Percentiles rank a stretch among this genome's conserved stretches.
Conservation (phyloP, 2,329 filamentous ascomycete genomes). For the Pseudogymnoascus pannorum region DNA sequence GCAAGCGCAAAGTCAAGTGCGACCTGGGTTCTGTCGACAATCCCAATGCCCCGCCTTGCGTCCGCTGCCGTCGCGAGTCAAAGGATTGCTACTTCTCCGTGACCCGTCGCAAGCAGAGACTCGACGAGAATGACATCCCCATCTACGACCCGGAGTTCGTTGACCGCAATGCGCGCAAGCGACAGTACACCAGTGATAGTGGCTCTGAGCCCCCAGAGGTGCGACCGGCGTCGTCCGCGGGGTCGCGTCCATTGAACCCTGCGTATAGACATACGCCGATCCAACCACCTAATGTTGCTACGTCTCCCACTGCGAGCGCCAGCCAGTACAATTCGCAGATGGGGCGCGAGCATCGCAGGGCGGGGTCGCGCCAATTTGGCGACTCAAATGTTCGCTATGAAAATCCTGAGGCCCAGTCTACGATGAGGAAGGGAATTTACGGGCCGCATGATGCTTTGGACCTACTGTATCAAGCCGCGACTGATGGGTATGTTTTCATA, state of each 20-base stretch:
- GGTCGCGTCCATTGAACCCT: slow-evolving; percentile 24
- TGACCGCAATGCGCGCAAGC: slow-evolving; percentile 66
- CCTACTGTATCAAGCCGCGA: slow-evolving; percentile 80
- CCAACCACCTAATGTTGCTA: slow-evolving; percentile 28
- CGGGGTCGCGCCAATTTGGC: slow-evolving; percentile 28
- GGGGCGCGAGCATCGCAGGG: slow-evolving; percentile 28
- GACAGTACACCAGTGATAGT: slow-evolving; percentile 41
- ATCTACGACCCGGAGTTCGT: slow-evolving; percentile 56
- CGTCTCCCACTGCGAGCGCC: slow-evolving; percentile 60
- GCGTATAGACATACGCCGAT: background rate
- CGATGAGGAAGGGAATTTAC: slow-evolving; percentile 68
- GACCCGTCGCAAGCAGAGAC: slow-evolving; percentile 85
- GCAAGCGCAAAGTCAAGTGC: slow-evolving; percentile 48
- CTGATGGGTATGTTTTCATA: slow-evolving; percentile 39
- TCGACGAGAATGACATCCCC: slow-evolving; percentile 32
- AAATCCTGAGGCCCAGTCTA: slow-evolving; percentile 56
- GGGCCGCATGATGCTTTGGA: slow-evolving; percentile 90
- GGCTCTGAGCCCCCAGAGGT: slow-evolving; percentile 35
- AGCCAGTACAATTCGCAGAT: slow-evolving; percentile 59
- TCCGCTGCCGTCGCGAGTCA: slow-evolving; percentile 85
- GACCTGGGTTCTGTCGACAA: slow-evolving; percentile 74
- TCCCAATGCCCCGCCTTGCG: slow-evolving; percentile 87
- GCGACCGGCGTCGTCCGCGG: slow-evolving; percentile 19
- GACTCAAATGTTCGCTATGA: slow-evolving; percentile 56
- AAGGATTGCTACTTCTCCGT: slow-evolving; percentile 97